Evolutionary conservation across 768 basidiomycete species (phyloP).

Genomic region (Kwoniella newhampshirensis): DNA sequence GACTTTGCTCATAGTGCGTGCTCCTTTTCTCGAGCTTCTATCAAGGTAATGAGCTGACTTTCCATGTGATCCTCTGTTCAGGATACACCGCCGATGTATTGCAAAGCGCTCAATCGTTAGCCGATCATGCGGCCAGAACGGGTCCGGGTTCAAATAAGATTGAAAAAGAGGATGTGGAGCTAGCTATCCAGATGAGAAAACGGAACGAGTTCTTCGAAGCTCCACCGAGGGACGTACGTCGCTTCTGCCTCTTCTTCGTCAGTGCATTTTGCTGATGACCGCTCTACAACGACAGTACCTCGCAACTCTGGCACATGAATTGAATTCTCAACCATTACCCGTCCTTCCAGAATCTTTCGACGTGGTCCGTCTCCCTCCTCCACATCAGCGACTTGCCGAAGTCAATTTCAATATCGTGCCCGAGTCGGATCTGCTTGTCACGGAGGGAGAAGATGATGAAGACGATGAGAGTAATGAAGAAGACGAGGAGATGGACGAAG

Average conservation of each 20-base stretch:
- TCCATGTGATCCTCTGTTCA: conserved; percentile 17
- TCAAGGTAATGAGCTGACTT: too few relatives aligned
- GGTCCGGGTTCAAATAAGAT: conserved; percentile 33
- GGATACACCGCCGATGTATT: conserved; percentile 57
- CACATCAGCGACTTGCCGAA: conserved; percentile 53
- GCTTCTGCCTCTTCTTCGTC: not conserved
- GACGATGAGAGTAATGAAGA: conserved; percentile 19
- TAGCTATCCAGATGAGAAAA: conserved; percentile 55
- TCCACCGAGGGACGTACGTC: conserved; percentile 55
- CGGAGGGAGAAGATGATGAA: conserved; percentile 23
- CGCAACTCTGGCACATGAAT: conserved; percentile 52
- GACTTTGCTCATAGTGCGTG: conserved; percentile 58
- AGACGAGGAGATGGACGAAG: conserved; percentile 16
- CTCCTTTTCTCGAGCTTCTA: not conserved
- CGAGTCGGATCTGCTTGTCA: conserved; percentile 24
- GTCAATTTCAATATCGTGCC: conserved; percentile 55
- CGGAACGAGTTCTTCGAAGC: conserved; percentile 54
- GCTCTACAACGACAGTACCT: conserved; percentile 49
- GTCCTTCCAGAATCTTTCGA: conserved; percentile 55
- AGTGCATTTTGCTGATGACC: not conserved
- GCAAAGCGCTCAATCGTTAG: conserved; percentile 51
- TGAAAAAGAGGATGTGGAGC: conserved; percentile 53
- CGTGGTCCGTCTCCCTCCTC: conserved; percentile 53
- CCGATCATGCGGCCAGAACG: conserved; percentile 54
- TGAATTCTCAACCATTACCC: conserved; percentile 56